Evolutionary conservation across 2,329 filamentous ascomycete genomes (phyloP).

Genomic region (Ceratocystis harringtonii): DNA sequence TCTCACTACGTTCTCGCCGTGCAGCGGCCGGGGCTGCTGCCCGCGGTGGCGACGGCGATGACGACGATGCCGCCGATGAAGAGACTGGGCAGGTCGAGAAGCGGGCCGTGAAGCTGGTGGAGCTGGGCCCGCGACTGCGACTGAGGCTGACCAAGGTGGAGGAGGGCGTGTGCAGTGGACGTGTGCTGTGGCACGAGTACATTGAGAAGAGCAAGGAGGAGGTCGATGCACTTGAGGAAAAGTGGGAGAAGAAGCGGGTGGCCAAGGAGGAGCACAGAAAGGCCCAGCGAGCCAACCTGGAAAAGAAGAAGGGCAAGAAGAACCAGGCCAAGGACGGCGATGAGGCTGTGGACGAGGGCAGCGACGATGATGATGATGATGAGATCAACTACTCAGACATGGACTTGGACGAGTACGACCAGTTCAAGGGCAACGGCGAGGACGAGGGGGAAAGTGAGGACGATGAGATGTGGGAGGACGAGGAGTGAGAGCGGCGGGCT

Average conservation of each 20-base stretch:
- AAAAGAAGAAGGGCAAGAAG: conserved; percentile 53
- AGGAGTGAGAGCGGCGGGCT: conserved; percentile 4
- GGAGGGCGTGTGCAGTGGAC: conserved; percentile 77
- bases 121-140: conserved; percentile 80
- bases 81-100: conserved; percentile 50
- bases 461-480: conserved; percentile 15
- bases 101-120: conserved; percentile 77
- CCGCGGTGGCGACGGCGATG: conserved; percentile 26
- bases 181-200: conserved; percentile 95
- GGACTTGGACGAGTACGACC: conserved; percentile 31
- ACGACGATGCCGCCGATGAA: conserved; percentile 22
- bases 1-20: conserved; percentile 26
- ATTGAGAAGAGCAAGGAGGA: conserved; percentile 72
- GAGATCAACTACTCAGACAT: conserved; percentile 23
- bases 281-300: conserved; percentile 79
- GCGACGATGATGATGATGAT: conserved; percentile 25
- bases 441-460: conserved; percentile 12
- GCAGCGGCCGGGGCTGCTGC: conserved; percentile 26
- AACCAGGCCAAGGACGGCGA: conserved; percentile 29
- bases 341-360: conserved; percentile 25
- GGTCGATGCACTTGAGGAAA: conserved; percentile 60
- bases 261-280: conserved; percentile 72
- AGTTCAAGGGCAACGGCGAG: conserved; percentile 14
- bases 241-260: conserved; percentile 61
- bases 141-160: conserved; percentile 89